A percentile compares a stretch with the other conserved stretches of the same genome.
Conservation (phyloP, 2,329 filamentous ascomycete genomes). For the Mycocentrospora acerina region DNA sequence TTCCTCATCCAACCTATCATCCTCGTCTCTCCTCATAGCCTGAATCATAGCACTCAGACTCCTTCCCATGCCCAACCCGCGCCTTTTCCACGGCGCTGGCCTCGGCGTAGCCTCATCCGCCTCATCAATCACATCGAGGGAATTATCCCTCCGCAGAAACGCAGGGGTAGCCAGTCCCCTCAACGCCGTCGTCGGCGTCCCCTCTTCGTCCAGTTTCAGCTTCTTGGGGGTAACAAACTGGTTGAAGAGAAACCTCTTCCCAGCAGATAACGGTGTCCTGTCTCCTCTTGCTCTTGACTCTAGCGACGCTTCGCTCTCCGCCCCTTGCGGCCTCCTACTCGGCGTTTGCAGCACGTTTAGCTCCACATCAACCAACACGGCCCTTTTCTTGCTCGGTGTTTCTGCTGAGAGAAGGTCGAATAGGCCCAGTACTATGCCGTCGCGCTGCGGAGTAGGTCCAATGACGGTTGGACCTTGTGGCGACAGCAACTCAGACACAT, state of each 20-base stretch:
- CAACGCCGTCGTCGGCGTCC: conserved; percentile 36
- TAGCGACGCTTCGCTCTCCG: conserved; percentile 28
- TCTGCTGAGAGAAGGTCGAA: conserved; percentile 69
- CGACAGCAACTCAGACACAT: conserved; percentile 22
- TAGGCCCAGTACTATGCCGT: conserved; percentile 73
- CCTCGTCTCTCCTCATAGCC: conserved; percentile 62
- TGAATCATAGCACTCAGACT: conserved; percentile 75
- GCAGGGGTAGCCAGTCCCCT: conserved; percentile 66
- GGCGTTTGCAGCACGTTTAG: conserved; percentile 43
- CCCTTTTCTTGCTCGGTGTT: conserved; percentile 42
- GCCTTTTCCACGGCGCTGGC: conserved; percentile 47
- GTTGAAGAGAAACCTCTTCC: conserved; percentile 64
- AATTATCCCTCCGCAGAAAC: conserved; percentile 61
- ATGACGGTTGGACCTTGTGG: conserved; percentile 48
- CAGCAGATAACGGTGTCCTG: conserved; percentile 54
- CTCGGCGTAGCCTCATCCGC: conserved; percentile 44
- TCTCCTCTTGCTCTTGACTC: conserved; percentile 35
- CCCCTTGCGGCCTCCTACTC: conserved; percentile 32
- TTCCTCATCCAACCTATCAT: conserved; percentile 64
- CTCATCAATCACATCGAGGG: conserved; percentile 59
- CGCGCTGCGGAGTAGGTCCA: conserved; percentile 77
- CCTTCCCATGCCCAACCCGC: conserved; percentile 59
- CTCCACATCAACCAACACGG: conserved; percentile 30
- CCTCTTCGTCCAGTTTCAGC: conserved; percentile 44
- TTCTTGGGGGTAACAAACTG: conserved; percentile 63